These are phyloP conservation scores for Alternaria panax DNA, from an alignment of 2,329 filamentous ascomycete species.

Conservation along the genomic window DNA sequence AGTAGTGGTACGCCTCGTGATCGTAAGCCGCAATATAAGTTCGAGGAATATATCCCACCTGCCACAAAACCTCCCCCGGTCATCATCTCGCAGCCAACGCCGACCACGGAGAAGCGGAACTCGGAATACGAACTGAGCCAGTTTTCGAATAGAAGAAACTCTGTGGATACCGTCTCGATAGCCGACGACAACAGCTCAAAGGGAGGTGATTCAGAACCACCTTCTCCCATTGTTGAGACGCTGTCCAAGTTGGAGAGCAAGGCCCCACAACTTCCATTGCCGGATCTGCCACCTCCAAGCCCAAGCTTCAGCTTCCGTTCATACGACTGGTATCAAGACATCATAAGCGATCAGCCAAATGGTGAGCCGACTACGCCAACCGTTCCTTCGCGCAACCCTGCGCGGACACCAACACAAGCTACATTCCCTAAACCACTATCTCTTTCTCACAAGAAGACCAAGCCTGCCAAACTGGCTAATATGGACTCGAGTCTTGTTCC, in stretches of 20 bases:
- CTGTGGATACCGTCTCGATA: conserved; percentile 7
- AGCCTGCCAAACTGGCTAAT: not conserved
- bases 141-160: conserved; percentile 17
- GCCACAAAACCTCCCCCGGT: conserved; percentile 13
- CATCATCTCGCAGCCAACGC: conserved; percentile 10
- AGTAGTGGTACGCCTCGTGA: conserved; percentile 22
- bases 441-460: conserved; percentile 13
- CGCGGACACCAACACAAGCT: conserved; percentile 22
- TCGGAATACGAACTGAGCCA: conserved; percentile 31
- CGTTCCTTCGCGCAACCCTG: not conserved
- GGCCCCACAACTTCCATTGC: conserved; percentile 23
- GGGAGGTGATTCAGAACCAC: conserved; percentile 1
- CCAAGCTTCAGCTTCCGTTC: conserved; percentile 35
- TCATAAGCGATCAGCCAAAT: conserved; percentile 28
- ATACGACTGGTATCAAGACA: conserved; percentile 40
- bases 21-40: conserved; percentile 29
- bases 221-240: conserved; percentile 15
- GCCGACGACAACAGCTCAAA: conserved; percentile 12
- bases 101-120: conserved; percentile 12
- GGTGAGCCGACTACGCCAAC: conserved; percentile 8
- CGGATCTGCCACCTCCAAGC: conserved; percentile 30
- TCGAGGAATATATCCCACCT: conserved; percentile 35
- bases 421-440: conserved; percentile 15
- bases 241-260: conserved; percentile 22
- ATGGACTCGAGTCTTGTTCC: conserved; percentile 14